These are phyloP conservation scores for Trichocladium antarcticum DNA, from an alignment of 495 filamentous ascomycete genomes.

Conservation along the genomic window DNA sequence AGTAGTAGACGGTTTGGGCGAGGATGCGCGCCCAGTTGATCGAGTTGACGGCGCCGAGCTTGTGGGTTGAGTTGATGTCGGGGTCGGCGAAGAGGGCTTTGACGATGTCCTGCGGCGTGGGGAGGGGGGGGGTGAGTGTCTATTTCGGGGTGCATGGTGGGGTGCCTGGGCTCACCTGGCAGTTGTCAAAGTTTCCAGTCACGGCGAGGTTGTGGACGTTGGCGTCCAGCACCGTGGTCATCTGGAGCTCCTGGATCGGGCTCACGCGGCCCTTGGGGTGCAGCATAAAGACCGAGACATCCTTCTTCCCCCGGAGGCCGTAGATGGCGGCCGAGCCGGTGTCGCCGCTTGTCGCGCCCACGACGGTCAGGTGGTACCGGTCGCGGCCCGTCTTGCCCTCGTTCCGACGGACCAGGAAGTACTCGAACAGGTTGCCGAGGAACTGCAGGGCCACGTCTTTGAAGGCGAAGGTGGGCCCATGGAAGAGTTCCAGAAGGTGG, in stretches of 20 bases:
- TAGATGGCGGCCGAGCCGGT: constrained; percentile 95
- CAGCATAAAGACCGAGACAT: constrained; percentile 84
- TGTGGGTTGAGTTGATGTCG: constrained; percentile 57
- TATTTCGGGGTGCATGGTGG: no score
- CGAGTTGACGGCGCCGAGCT: constrained; percentile 77
- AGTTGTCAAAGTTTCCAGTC: constrained; percentile 86
- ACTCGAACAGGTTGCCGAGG: constrained; percentile 92
- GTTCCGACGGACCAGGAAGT: constrained; percentile 79
- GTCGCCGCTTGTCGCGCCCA: constrained; percentile 88
- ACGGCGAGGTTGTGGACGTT: constrained; percentile 88
- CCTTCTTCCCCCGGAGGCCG: constrained; percentile 92
- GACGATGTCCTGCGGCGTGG: constrained; percentile 59
- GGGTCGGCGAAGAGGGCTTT: constrained; percentile 84
- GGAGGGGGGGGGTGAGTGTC: background rate
- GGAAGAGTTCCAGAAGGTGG: constrained; percentile 87
- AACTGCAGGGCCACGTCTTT: constrained; percentile 89
- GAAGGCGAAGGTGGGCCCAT: constrained; percentile 93
- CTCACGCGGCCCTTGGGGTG: constrained; percentile 74
- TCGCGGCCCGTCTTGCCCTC: constrained; percentile 56
- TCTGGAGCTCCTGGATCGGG: constrained; percentile 86
- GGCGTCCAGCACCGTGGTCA: constrained; percentile 77
- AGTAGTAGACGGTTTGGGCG: constrained; percentile 90
- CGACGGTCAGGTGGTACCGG: constrained; percentile 76
- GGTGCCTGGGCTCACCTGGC: constrained; percentile 64
- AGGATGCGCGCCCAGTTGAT: constrained; percentile 89